Evolutionary conservation across 2,329 filamentous ascomycete species (phyloP).

Genomic region (Pseudocercospora macadamiae): DNA sequence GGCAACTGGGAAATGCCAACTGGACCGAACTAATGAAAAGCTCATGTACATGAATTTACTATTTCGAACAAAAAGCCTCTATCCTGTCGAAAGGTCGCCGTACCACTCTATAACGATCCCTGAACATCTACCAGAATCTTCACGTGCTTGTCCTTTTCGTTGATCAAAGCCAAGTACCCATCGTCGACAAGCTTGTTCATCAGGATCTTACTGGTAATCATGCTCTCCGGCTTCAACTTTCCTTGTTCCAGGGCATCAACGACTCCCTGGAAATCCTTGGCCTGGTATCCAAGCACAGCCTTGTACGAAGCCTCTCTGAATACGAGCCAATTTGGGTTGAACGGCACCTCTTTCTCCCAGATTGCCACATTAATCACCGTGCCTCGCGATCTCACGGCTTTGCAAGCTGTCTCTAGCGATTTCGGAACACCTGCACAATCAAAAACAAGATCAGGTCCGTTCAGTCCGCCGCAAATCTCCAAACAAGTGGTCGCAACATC

Average conservation of each 20-base stretch:
- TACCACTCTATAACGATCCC: slow-evolving; percentile 22
- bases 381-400: slow-evolving; percentile 56
- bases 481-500: slow-evolving; percentile 52
- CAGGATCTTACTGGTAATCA: slow-evolving; percentile 64
- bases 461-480: slow-evolving; percentile 50
- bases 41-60: background rate
- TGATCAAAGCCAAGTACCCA: slow-evolving; percentile 60
- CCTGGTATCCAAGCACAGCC: slow-evolving; percentile 54
- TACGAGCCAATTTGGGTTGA: slow-evolving; percentile 59
- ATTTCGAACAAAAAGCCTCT: no score
- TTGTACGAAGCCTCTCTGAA: slow-evolving; percentile 58
- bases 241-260: slow-evolving; percentile 46
- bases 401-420: slow-evolving; percentile 47
- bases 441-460: slow-evolving; percentile 62
- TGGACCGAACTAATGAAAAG: background rate
- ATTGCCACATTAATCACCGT: slow-evolving; percentile 67
- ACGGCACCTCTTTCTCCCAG: slow-evolving; percentile 59
- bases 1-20: background rate
- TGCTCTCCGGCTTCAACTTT: slow-evolving; percentile 54
- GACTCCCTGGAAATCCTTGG: slow-evolving; percentile 60
- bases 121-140: slow-evolving; percentile 61
- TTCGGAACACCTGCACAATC: slow-evolving; percentile 65
- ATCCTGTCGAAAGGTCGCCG: no score
- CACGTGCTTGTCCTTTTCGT: slow-evolving; percentile 64
- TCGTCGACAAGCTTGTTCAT: slow-evolving; percentile 60